phyloP scores from a whole-genome alignment of 73 alveolate species.

The Tetrahymena elliotti region DNA sequence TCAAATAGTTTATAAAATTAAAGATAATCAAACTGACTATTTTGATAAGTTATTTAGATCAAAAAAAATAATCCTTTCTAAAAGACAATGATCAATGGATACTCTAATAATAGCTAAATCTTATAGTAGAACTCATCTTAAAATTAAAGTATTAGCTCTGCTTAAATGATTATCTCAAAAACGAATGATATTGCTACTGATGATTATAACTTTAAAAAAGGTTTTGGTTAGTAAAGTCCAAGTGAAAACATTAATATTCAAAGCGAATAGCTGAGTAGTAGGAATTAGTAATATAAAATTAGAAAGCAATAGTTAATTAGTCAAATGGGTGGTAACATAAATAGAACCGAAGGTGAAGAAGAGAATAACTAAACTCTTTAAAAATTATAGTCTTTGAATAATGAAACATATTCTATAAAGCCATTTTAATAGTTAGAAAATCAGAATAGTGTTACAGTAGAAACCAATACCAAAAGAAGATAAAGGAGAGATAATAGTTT shows the following conservation, averaged over 20 bases:
- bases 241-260: neutral
- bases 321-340: neutral
- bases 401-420: neutral
- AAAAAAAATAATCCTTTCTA: too few species aligned
- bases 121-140: neutral
- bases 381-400: neutral
- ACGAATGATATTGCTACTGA: neutral
- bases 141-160: neutral
- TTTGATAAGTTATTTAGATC: too few species aligned
- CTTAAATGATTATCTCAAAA: neutral
- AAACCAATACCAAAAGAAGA: neutral
- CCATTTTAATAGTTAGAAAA: neutral
- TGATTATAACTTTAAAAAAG: neutral
- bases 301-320: neutral
- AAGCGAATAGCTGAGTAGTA: neutral
- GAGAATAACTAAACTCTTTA: too few species aligned
- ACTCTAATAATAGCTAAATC: neutral
- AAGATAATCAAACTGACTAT: too few species aligned
- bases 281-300: neutral
- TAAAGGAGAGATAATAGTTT: neutral
- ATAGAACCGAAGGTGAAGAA: neutral
- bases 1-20: too few species aligned
- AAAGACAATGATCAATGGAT: neutral
- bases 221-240: neutral
- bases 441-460: neutral